These are phyloP conservation scores for Epichloe gansuensis DNA, from an alignment of 2,329 filamentous ascomycete genomes.

Conservation along the genomic window DNA sequence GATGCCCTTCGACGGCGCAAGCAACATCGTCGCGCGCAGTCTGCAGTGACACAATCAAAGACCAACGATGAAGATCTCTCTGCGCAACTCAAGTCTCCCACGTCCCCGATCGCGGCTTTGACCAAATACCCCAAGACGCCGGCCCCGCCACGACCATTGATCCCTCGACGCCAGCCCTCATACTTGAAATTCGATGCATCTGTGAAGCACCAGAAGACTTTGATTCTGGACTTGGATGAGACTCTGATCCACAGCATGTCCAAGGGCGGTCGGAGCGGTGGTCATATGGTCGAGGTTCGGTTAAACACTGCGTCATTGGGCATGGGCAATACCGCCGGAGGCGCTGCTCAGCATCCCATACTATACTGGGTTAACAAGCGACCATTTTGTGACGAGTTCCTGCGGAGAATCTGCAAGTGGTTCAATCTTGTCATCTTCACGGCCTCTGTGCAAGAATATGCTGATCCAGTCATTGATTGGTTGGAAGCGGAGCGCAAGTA, in stretches of 20 bases:
- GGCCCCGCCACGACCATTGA: constrained; percentile 75
- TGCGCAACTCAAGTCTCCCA: constrained; percentile 84
- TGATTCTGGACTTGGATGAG: constrained; percentile 92
- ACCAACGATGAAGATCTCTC: constrained; percentile 43
- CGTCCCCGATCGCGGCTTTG: constrained; percentile 63
- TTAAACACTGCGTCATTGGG: constrained; percentile 61
- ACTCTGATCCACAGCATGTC: constrained; percentile 97
- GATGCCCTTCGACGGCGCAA: constrained; percentile 63
- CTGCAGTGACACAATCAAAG: constrained; percentile 30
- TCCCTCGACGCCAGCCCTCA: constrained; percentile 79
- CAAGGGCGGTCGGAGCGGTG: constrained; percentile 83
- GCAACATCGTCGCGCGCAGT: constrained; percentile 49
- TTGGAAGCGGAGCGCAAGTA: constrained; percentile 93
- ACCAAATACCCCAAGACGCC: constrained; percentile 87
- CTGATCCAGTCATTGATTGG: constrained; percentile 98
- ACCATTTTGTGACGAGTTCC: constrained; percentile 90
- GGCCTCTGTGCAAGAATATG: constrained; percentile 95
- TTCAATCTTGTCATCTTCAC: constrained; percentile 96
- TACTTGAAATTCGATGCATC: constrained; percentile 54
- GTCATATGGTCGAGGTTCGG: constrained; percentile 98
- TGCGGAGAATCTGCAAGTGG: constrained; percentile 89
- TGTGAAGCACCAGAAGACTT: constrained; percentile 65
- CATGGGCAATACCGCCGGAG: constrained; percentile 49
- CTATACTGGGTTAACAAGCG: constrained; percentile 98
- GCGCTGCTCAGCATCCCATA: constrained; percentile 75